Evolutionary conservation across 2,329 filamentous ascomycete species (phyloP).

Genomic region (Claviceps sorghi): DNA sequence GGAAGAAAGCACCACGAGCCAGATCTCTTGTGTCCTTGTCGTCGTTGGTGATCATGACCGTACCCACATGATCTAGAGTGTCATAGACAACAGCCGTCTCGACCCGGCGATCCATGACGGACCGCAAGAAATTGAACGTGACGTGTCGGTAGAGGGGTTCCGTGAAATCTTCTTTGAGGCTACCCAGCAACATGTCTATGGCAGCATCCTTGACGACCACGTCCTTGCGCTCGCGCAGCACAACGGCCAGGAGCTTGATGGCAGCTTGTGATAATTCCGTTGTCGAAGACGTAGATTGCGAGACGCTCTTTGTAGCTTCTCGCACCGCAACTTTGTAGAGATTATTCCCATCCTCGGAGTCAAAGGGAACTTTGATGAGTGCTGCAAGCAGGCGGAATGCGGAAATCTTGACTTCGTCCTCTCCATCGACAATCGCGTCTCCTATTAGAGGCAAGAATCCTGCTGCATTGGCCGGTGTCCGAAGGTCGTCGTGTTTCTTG

Average conservation of each 20-base stretch:
- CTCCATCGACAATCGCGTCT: slow-evolving; percentile 66
- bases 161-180: slow-evolving; percentile 76
- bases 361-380: slow-evolving; percentile 70
- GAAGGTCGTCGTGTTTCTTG: slow-evolving; percentile 68
- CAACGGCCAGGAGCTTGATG: slow-evolving; percentile 72
- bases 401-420: slow-evolving; percentile 87
- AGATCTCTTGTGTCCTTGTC: slow-evolving; percentile 77
- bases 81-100: slow-evolving; percentile 84
- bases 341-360: slow-evolving; percentile 49
- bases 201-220: slow-evolving; percentile 67
- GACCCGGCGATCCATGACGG: slow-evolving; percentile 71
- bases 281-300: slow-evolving; percentile 60
- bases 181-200: slow-evolving; percentile 67
- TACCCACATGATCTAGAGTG: slow-evolving; percentile 73
- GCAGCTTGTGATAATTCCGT: slow-evolving; percentile 77
- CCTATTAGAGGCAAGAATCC: slow-evolving; percentile 84
- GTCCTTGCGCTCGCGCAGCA: slow-evolving; percentile 67
- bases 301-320: slow-evolving; percentile 72
- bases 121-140: slow-evolving; percentile 85
- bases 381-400: slow-evolving; percentile 73
- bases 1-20: slow-evolving; percentile 78
- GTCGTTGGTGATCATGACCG: slow-evolving; percentile 92
- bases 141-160: slow-evolving; percentile 85
- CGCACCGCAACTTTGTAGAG: slow-evolving; percentile 65
- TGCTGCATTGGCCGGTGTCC: slow-evolving; percentile 63